Conservation (phyloP, 257 asterid genomes). For the Solanum okadae region DNA sequence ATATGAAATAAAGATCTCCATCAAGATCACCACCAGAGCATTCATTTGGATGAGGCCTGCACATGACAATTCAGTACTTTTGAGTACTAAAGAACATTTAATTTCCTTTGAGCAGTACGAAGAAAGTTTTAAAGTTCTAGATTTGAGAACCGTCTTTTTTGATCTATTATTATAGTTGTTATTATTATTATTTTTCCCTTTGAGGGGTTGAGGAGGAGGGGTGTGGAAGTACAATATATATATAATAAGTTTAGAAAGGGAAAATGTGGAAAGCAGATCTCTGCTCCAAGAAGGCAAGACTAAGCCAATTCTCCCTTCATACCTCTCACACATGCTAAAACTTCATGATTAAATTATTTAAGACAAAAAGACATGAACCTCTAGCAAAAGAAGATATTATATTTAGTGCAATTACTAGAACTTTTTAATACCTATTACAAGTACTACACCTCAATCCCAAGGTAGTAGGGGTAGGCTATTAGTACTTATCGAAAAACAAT, state of each 20-base stretch:
- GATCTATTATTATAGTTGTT: not conserved
- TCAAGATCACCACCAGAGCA: slow-evolving; percentile 99
- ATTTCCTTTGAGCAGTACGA: not conserved
- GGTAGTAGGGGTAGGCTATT: not conserved
- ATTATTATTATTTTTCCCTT: not conserved
- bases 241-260: not conserved
- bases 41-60: slow-evolving; percentile 98
- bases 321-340: not conserved
- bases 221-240: not conserved
- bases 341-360: not conserved
- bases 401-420: not conserved
- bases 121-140: not conserved
- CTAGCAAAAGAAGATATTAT: not conserved
- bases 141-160: not conserved
- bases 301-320: not conserved
- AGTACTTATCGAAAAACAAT: not conserved
- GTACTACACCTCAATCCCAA: not conserved
- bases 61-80: not conserved
- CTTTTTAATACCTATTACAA: not conserved
- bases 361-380: not conserved
- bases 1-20: slow-evolving; percentile 81
- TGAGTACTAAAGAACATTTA: not conserved
- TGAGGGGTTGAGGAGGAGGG: not conserved
- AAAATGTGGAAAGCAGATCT: not conserved
- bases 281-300: not conserved